Base-by-base conservation (phyloP, 1,139 yeast species). In the Sugiyamaella grinbergsii region DNA sequence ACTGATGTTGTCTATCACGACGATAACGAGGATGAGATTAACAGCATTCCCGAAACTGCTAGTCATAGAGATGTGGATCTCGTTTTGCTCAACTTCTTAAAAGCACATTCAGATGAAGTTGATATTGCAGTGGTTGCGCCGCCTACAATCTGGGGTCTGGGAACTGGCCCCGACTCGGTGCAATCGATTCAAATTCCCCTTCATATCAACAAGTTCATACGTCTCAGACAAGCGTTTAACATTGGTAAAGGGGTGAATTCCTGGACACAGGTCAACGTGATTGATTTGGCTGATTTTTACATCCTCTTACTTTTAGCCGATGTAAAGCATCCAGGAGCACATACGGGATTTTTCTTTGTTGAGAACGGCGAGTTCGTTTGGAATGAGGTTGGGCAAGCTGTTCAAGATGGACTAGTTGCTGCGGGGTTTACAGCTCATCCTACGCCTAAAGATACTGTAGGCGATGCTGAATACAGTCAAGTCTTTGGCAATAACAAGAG, bases 21-120 rank as follows among this genome's bases (percentile, higher is more conserved):
- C 52, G 59, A 60, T 16, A 55, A 60, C 13, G 62, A 62, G 47
- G 70, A 63, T 31, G 69, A 68, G 42, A 65, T 71, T 50, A 66
- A 63, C 44, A 50, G 63, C 1, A 59, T 73, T 24, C 69, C 70
- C 2, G 61, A 58, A 4, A 53, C 61, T 2, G 71, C 69, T 50
- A 75, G 75, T 3, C 76, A 73, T 52, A 61, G 75, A 39, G 70
- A 67, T 8, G 74, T 71, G 13, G 77, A 73, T 56, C 58, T 63
- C 41, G 52, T 67, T 15, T 37, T 58, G 49, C 43, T 54, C 28
- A 41, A 51, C 26, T 58, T 44, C 48, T 42, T 49, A 22, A 42
- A 49, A 26, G 45, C 51, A 16, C 45, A 55, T 34, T 11, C 39
- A 6, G 50, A 40, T 29, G 49, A 57, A 33, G 50, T 56, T 15